phyloP scores from a whole-genome alignment of 306 rosid species.

The Rosa multiflora region DNA sequence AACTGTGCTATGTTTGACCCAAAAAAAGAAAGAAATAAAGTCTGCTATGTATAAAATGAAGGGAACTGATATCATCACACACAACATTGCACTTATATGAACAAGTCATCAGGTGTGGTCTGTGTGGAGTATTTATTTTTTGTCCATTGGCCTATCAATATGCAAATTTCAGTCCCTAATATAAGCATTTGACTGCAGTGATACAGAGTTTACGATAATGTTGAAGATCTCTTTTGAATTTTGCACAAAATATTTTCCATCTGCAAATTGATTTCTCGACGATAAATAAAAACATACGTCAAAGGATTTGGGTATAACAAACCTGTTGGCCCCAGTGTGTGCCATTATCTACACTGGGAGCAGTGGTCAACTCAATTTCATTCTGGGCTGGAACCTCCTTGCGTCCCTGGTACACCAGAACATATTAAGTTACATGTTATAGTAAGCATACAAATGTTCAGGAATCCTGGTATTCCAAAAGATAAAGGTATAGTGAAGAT shows the following conservation, averaged over 20 bases:
- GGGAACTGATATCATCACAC: neutral
- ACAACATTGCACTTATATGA: neutral
- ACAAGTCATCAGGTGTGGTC: neutral
- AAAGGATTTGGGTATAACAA: constrained; percentile 6
- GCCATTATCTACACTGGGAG: constrained; percentile 60
- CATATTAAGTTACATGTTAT: constrained; percentile 1
- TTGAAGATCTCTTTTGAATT: neutral
- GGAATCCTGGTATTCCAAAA: constrained; percentile 3
- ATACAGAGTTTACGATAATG: neutral
- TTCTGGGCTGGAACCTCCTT: constrained; percentile 77
- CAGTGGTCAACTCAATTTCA: constrained; percentile 84
- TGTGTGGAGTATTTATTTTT: neutral
- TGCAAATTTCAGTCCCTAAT: neutral
- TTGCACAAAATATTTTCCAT: neutral
- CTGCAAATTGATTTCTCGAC: neutral
- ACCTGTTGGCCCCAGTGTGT: constrained; percentile 99
- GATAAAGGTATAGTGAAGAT: constrained; percentile 14
- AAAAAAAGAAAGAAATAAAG: neutral
- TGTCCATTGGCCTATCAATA: neutral
- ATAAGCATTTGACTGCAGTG: neutral
- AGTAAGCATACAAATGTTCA: constrained; percentile 12
- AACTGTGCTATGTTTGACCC: neutral
- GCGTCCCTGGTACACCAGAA: constrained; percentile 67
- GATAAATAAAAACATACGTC: neutral
- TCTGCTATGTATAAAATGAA: neutral